Percentiles rank a stretch among this genome's conserved stretches.
These are phyloP conservation scores for Centrapalus pauciflorus DNA, from an alignment of 129 eudicot species.

Conservation along the genomic window DNA sequence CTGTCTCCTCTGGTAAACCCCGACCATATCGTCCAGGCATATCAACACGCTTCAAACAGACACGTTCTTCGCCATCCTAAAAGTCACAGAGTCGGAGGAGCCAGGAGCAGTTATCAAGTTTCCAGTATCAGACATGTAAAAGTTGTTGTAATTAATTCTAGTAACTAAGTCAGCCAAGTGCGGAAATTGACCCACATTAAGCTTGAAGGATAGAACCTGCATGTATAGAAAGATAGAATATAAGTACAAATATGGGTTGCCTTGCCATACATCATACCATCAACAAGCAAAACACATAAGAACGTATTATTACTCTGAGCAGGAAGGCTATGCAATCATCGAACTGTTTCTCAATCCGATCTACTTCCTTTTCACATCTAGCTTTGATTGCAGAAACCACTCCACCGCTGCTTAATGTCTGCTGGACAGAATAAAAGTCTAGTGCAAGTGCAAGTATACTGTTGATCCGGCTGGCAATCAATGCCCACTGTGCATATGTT, in stretches of 20 bases:
- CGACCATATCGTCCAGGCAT: too few relatives aligned
- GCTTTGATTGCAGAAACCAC: conserved; percentile 75
- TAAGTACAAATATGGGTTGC: background rate
- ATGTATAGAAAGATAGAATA: background rate
- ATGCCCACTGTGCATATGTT: conserved; percentile 58
- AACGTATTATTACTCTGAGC: conserved; percentile 56
- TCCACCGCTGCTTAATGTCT: conserved; percentile 72
- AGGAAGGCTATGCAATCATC: conserved; percentile 97
- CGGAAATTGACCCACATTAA: conserved; percentile 93
- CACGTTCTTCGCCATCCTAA: conserved; percentile 50
- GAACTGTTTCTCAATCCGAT: conserved; percentile 80
- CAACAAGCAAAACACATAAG: background rate
- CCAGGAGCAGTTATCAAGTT: conserved; percentile 61
- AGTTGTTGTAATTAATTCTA: conserved; percentile 78
- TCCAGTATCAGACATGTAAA: conserved; percentile 86
- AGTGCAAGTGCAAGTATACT: conserved; percentile 85
- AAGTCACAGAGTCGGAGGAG: conserved; percentile 45
- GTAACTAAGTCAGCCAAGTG: conserved; percentile 92
- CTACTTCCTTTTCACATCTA: conserved; percentile 89
- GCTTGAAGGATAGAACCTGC: conserved; percentile 95
- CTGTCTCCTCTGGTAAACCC: too few relatives aligned
- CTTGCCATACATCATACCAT: background rate
- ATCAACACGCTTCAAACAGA: conserved; percentile 28
- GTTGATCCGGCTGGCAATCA: conserved; percentile 92
- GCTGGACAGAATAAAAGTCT: conserved; percentile 75